A percentile compares a stretch with the other conserved stretches of the same genome.
Conservation (phyloP, 257 asterid species). For the Voacanga thouarsii region DNA sequence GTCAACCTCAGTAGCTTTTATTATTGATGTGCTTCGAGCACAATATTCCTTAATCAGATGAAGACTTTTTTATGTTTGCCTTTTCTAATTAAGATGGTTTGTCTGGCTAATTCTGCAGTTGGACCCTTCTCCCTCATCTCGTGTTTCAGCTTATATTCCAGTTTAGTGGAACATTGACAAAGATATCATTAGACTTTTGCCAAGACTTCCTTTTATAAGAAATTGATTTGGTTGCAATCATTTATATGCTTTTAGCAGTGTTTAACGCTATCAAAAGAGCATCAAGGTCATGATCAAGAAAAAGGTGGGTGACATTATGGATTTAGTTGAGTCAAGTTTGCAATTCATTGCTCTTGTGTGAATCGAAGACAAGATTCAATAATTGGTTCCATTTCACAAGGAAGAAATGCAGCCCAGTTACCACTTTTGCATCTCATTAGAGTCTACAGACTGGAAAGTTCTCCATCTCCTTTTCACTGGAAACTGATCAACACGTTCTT, state of each 20-base stretch:
- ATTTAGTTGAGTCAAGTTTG: constrained; percentile 1
- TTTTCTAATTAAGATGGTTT: background rate
- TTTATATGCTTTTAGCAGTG: background rate
- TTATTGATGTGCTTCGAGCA: background rate
- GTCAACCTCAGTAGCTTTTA: background rate
- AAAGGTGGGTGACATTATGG: background rate
- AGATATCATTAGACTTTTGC: background rate
- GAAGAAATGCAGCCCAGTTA: constrained; percentile 1
- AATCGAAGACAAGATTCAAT: constrained; percentile 22
- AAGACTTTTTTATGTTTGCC: background rate
- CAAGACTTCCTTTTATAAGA: background rate
- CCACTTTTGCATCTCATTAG: background rate
- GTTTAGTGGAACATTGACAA: background rate
- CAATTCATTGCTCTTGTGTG: background rate
- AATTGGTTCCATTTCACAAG: constrained; percentile 17
- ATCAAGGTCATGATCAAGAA: background rate
- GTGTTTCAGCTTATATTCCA: background rate
- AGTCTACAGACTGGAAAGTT: background rate
- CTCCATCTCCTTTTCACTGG: background rate
- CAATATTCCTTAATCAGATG: background rate
- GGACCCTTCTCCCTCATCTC: background rate
- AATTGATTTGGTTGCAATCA: background rate
- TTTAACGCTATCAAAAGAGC: background rate
- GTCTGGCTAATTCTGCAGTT: background rate
- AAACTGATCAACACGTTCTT: background rate